Conservation (phyloP, 306 rosid species). For the Hippophae rhamnoides region DNA sequence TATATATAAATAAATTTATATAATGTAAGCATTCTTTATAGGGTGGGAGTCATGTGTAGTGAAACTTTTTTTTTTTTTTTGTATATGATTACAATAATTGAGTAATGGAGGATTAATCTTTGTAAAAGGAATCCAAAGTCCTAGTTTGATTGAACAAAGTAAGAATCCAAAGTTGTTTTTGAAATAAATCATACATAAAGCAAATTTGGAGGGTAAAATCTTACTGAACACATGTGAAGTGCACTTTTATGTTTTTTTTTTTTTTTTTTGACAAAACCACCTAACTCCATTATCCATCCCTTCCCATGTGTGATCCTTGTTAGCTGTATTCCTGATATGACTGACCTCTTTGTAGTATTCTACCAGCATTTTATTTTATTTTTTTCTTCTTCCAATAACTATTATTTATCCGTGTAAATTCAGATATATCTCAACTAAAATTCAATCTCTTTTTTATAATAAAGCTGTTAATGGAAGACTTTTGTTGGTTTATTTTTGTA, state of each 20-base stretch:
- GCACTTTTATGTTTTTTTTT: too few species aligned
- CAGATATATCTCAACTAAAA: too few species aligned
- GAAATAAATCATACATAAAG: neutral
- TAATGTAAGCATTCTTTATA: too few species aligned
- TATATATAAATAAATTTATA: too few species aligned
- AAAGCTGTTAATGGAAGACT: too few species aligned
- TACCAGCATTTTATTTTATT: neutral
- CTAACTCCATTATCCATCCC: conserved; percentile 37
- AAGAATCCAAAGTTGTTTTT: neutral
- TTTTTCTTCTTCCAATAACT: neutral
- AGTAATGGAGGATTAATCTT: neutral
- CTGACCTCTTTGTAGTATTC: conserved; percentile 2
- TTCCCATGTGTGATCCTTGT: conserved; percentile 43
- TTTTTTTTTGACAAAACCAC: conserved; percentile 16
- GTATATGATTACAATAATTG: neutral
- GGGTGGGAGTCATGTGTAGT: too few species aligned
- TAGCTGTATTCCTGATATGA: conserved; percentile 30
- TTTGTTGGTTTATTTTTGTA: too few species aligned
- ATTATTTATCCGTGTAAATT: too few species aligned
- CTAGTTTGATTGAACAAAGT: neutral
- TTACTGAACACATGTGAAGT: conserved; percentile 10
- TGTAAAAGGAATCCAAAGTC: conserved; percentile 10
- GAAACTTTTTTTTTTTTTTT: too few species aligned
- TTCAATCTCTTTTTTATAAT: too few species aligned
- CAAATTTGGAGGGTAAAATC: neutral